Evolutionary conservation across 108 stramenopile genomes (phyloP), one percentile per base, ranked within the genome.

Genomic region (Licmophora abbreviata): DNA sequence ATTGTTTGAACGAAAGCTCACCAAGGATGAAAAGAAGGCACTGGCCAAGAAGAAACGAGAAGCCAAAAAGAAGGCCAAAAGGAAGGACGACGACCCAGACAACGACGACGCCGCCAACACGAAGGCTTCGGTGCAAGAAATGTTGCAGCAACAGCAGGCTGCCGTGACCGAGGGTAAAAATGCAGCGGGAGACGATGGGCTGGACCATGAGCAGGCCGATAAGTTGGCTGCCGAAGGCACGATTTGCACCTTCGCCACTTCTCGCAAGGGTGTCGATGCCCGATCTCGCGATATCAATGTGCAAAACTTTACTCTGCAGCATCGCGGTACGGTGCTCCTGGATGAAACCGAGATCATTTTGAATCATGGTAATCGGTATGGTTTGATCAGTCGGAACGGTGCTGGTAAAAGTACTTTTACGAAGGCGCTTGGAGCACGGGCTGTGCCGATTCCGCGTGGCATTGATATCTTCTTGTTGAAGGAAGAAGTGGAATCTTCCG

Each of bases 311-410:
- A 95, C 95, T 7, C 45, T 99, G 50, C 84, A 85, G 56, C 95
- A 95, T 55, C 83, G 81, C 70, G 94, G 95, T 5, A 71, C 61
- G 29, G 81, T 93, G 21, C 73, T 99, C 59, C 55, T 99, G 51
- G 92, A 96, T 61, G 97, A 92, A 56, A 83, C 94, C 11, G 79
- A 81, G 34, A 67, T 99, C 35, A 76, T 87, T 14, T 59, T 99
- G 33, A 97, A 99, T 84, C 95, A 94, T 58, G 98, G 98, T 15
- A 95, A 97, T 61, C 69, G 95, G 14, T 99, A 99, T 54, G 89
- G 75, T 3, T 48, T 91, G 45, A 72, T 91, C 47, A 85, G 89
- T n/a, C 42, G 82, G 26, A 86, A 86, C 58, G 88, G 88, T 10
- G 77, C 78, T 49, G 81, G 81, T 37, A 83, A 77, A 64, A 80